Evolutionary conservation across 768 basidiomycete genomes (phyloP).

Genomic region (Termitomyces bulborhizus): DNA sequence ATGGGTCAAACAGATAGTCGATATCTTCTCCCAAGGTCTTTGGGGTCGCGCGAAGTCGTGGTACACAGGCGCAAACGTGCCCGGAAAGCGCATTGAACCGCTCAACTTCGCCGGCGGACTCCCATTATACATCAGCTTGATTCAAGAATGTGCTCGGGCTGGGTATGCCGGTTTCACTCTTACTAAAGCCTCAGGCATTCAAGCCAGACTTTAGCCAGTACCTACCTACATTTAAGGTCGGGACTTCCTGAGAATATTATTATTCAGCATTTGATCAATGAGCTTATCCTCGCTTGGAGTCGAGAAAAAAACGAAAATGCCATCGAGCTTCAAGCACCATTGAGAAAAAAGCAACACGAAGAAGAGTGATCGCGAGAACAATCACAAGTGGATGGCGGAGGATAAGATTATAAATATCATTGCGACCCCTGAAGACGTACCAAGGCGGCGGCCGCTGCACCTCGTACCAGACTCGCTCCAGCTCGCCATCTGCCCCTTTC

Average conservation of each 20-base stretch:
- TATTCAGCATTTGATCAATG: no score
- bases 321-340: neutral
- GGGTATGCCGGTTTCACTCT: conserved; percentile 14
- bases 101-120: conserved; percentile 20
- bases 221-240: neutral
- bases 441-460: conserved; percentile 21
- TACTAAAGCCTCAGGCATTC: neutral
- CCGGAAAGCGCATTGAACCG: conserved; percentile 16
- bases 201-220: neutral
- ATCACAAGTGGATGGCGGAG: neutral
- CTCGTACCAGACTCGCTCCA: conserved; percentile 25
- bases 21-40: conserved; percentile 8
- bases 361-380: neutral
- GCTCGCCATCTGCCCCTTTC: conserved; percentile 17
- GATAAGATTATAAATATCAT: neutral
- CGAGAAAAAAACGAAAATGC: no score
- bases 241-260: neutral
- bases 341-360: neutral
- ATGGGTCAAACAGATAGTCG: conserved; percentile 10
- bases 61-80: conserved; percentile 21
- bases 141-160: conserved; percentile 12
- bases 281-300: no score
- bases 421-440: conserved; percentile 15
- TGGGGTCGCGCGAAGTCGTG: conserved; percentile 18
- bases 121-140: conserved; percentile 11